phyloP scores from a whole-genome alignment of 2,329 filamentous ascomycete species.

The Xylariales sp. region DNA sequence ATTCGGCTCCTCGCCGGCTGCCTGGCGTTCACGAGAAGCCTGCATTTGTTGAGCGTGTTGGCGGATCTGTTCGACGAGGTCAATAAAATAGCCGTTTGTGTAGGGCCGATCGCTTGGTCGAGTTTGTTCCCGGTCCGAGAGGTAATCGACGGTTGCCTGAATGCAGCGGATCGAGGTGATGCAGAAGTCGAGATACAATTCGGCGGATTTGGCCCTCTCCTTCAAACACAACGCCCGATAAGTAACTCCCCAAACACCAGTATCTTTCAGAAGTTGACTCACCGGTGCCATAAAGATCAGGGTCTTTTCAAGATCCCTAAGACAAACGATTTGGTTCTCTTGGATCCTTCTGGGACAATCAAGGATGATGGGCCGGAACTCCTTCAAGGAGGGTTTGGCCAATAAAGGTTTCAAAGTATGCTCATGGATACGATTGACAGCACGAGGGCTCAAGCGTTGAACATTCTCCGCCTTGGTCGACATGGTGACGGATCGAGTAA shows the following conservation, averaged over 20 bases:
- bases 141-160: slow-evolving; percentile 79
- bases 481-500: slow-evolving; percentile 55
- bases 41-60: slow-evolving; percentile 83
- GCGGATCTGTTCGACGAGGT: slow-evolving; percentile 89
- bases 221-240: slow-evolving; percentile 67
- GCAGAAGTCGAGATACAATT: slow-evolving; percentile 79
- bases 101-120: slow-evolving; percentile 84
- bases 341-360: slow-evolving; percentile 76
- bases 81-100: slow-evolving; percentile 94
- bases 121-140: slow-evolving; percentile 81
- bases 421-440: slow-evolving; percentile 73
- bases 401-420: slow-evolving; percentile 75
- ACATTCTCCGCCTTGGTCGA: slow-evolving; percentile 41
- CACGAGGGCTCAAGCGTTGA: slow-evolving; percentile 61
- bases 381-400: slow-evolving; percentile 65
- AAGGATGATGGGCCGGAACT: slow-evolving; percentile 75
- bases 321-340: slow-evolving; percentile 80
- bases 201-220: slow-evolving; percentile 71
- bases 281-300: slow-evolving; percentile 88
- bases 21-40: slow-evolving; percentile 64
- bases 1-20: slow-evolving; percentile 42
- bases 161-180: slow-evolving; percentile 86
- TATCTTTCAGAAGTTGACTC: slow-evolving; percentile 60
- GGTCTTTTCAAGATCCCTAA: slow-evolving; percentile 92
- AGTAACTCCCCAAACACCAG: slow-evolving; percentile 58